phyloP scores from a whole-genome alignment of 2,329 filamentous ascomycete genomes.

The Ophiognomonia clavigignenti-juglandacearum region DNA sequence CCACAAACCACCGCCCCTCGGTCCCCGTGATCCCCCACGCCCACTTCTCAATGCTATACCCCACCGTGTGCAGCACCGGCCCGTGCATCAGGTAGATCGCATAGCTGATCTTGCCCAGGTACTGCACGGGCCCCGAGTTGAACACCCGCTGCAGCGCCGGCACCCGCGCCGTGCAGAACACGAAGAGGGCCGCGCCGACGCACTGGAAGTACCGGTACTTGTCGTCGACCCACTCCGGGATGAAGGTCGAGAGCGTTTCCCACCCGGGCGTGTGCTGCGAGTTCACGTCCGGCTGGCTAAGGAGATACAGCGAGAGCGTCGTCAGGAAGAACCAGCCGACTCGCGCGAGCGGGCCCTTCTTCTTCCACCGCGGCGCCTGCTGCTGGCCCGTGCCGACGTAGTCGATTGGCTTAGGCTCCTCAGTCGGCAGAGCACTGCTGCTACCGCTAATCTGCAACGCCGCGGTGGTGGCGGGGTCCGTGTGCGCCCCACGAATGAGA shows the following conservation, averaged over 20 bases:
- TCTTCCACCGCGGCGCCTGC: background rate
- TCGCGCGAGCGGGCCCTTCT: conserved; percentile 5
- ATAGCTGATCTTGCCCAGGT: conserved; percentile 57
- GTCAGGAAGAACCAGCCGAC: conserved; percentile 37
- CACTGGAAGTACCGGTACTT: conserved; percentile 54
- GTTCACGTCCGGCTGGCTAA: conserved; percentile 39
- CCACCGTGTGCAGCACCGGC: conserved; percentile 47
- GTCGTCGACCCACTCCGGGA: conserved; percentile 44
- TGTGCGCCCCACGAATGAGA: conserved; percentile 41
- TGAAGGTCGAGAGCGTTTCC: conserved; percentile 40
- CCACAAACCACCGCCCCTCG: conserved; percentile 39
- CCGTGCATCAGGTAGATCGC: conserved; percentile 59
- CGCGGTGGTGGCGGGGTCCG: conserved; percentile 18
- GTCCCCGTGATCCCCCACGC: conserved; percentile 43
- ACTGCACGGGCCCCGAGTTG: conserved; percentile 45
- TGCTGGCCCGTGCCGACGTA: conserved; percentile 6
- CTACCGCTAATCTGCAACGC: conserved; percentile 5
- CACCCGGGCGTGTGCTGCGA: conserved; percentile 45
- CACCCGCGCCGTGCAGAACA: conserved; percentile 44
- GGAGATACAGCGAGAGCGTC: conserved; percentile 48
- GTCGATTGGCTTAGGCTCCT: conserved; percentile 3
- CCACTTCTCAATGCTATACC: conserved; percentile 46
- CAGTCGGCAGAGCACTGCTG: background rate
- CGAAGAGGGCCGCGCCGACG: conserved; percentile 46
- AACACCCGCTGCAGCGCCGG: conserved; percentile 45